phyloP scores from a whole-genome alignment of 2,329 filamentous ascomycete species.

The Hawksworthiomyces lignivorus region DNA sequence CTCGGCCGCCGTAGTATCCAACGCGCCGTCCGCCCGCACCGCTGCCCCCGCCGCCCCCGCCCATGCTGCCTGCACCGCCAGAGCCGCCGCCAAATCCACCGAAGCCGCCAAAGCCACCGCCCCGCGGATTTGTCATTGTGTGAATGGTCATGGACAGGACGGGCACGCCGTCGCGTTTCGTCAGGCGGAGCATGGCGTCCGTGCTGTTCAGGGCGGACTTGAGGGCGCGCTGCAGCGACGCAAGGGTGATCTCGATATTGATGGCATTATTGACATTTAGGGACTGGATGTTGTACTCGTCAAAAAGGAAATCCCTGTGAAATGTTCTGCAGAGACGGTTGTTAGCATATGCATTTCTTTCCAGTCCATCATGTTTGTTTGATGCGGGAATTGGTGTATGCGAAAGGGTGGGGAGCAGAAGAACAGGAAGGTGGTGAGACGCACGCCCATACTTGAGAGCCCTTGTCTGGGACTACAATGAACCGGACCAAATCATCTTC shows the following conservation, averaged over 20 bases:
- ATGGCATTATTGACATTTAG: conserved; percentile 78
- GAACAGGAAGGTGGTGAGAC: conserved; percentile 25
- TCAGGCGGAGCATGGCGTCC: conserved; percentile 78
- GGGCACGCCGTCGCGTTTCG: conserved; percentile 83
- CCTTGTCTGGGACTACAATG: conserved; percentile 89
- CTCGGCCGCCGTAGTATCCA: conserved; percentile 25
- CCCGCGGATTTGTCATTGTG: conserved; percentile 53
- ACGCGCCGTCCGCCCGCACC: too few species aligned
- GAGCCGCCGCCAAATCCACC: conserved; percentile 27
- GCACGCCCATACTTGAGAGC: conserved; percentile 93
- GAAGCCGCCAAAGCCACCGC: conserved; percentile 17
- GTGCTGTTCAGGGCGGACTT: conserved; percentile 77
- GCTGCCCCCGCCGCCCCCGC: conserved; percentile 23
- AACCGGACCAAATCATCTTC: conserved; percentile 84
- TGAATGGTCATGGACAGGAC: conserved; percentile 86
- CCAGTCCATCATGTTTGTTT: too few species aligned
- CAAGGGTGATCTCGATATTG: conserved; percentile 91
- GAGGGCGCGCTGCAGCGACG: conserved; percentile 80
- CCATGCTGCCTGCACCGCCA: conserved; percentile 24
- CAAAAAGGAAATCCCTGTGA: conserved; percentile 69
- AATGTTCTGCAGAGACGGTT: conserved; percentile 6
- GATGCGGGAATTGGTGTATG: too few species aligned
- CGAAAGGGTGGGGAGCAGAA: too few species aligned
- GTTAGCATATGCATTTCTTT: too few species aligned
- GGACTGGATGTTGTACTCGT: conserved; percentile 77